Percentiles rank a stretch among this genome's conserved stretches.
These are phyloP conservation scores for Xylaria sp. DNA, from an alignment of 2,329 filamentous ascomycete species.

Conservation along the genomic window DNA sequence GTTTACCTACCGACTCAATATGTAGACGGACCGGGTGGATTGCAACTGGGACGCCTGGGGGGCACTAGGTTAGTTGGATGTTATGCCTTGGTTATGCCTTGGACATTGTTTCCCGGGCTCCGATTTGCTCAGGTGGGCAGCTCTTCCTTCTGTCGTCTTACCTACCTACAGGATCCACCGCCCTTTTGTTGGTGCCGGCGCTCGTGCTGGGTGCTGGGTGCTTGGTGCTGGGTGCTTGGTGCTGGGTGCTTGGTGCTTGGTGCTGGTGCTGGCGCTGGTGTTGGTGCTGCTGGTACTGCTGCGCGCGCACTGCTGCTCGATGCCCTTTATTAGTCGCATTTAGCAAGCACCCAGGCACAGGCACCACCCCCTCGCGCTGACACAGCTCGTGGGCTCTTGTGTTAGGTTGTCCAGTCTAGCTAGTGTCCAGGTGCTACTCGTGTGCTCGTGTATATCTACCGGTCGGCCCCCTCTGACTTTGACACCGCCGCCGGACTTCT, in stretches of 20 bases:
- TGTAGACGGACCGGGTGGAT: slow-evolving; percentile 17
- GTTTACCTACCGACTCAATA: background rate
- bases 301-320: slow-evolving; percentile 12
- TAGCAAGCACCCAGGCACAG: slow-evolving; percentile 3
- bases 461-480: slow-evolving; percentile 32
- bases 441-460: slow-evolving; percentile 35
- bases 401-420: slow-evolving; percentile 29
- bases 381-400: slow-evolving; percentile 30
- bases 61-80: slow-evolving; percentile 21
- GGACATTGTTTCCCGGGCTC: slow-evolving; percentile 18
- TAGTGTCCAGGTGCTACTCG: slow-evolving; percentile 21
- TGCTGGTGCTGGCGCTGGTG: background rate
- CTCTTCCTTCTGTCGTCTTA: slow-evolving; percentile 29
- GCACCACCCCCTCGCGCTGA: slow-evolving; percentile 30
- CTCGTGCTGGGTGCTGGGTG: background rate
- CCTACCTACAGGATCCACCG: slow-evolving; percentile 36
- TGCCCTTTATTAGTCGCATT: slow-evolving; percentile 30
- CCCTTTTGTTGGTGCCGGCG: slow-evolving; percentile 19
- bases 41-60: slow-evolving; percentile 20
- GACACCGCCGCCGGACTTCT: slow-evolving; percentile 26
- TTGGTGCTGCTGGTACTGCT: background rate
- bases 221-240: no score
- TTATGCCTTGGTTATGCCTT: slow-evolving; percentile 28
- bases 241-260: background rate
- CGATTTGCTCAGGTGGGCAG: slow-evolving; percentile 28